Percentiles rank a stretch among this genome's conserved stretches.
Conservation (phyloP, 2,329 filamentous ascomycete species). For the Passalora sequoiae region DNA sequence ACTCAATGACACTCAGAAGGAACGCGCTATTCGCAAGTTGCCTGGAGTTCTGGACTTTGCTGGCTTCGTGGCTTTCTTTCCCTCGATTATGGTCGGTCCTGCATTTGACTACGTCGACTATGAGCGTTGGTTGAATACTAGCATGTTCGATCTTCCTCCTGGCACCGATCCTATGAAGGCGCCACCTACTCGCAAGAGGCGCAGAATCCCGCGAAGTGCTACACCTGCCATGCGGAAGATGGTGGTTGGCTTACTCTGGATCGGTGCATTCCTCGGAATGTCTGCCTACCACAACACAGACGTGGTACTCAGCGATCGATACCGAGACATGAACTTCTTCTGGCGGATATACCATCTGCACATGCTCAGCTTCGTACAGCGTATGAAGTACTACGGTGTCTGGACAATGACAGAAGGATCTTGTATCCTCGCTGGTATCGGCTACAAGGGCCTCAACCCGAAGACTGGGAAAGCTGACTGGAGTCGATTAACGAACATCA, state of each 20-base stretch:
- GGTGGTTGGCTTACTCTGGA: conserved; percentile 68
- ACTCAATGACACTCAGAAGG: conserved; percentile 81
- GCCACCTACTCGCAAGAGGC: conserved; percentile 79
- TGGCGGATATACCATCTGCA: conserved; percentile 74
- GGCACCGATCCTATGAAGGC: conserved; percentile 79
- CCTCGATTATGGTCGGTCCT: conserved; percentile 79
- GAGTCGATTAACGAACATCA: conserved; percentile 86
- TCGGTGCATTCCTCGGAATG: conserved; percentile 70
- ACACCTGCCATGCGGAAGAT: conserved; percentile 78
- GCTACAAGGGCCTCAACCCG: conserved; percentile 88
- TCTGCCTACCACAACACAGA: conserved; percentile 60
- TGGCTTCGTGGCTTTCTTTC: conserved; percentile 94
- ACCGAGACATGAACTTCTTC: conserved; percentile 62
- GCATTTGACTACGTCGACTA: conserved; percentile 96
- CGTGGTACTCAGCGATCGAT: conserved; percentile 61
- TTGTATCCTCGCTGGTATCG: conserved; percentile 87
- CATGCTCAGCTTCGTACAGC: conserved; percentile 73
- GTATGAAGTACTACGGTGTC: conserved; percentile 94
- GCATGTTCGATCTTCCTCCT: conserved; percentile 83
- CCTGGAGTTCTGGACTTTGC: conserved; percentile 75
- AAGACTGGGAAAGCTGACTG: conserved; percentile 80
- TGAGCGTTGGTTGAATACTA: conserved; percentile 82
- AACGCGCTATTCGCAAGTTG: conserved; percentile 68
- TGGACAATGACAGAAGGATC: conserved; percentile 91
- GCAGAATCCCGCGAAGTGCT: conserved; percentile 85